Evolutionary conservation across 2,329 filamentous ascomycete genomes (phyloP).

Genomic region (Alternaria sp.): DNA sequence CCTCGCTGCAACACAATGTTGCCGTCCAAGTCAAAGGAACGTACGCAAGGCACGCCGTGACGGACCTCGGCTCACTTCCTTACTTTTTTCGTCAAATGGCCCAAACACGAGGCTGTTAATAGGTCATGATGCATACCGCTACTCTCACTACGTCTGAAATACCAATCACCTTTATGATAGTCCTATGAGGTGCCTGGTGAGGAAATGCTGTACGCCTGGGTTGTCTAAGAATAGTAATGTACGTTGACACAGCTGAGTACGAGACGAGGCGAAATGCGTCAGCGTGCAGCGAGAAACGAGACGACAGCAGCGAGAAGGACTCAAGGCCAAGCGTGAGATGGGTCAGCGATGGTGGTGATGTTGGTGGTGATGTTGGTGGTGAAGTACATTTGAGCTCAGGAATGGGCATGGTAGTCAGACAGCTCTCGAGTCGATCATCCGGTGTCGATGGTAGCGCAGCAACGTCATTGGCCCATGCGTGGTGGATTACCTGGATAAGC

Average conservation of each 20-base stretch:
- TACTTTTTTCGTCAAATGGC: conserved; percentile 9
- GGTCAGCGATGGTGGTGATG: background rate
- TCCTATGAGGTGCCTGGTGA: conserved; percentile 19
- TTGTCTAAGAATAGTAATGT: conserved; percentile 28
- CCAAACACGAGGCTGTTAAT: conserved; percentile 21
- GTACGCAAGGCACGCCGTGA: background rate
- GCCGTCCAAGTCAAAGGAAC: background rate
- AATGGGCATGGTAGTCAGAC: background rate
- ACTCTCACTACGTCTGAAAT: conserved; percentile 19
- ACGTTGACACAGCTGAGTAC: conserved; percentile 19
- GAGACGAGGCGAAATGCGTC: conserved; percentile 19
- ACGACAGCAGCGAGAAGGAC: background rate
- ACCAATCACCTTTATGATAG: conserved; percentile 7
- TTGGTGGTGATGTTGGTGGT: conserved; percentile 5
- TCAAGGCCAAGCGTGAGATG: background rate
- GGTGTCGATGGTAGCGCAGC: conserved; percentile 5
- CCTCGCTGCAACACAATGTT: background rate
- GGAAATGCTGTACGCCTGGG: conserved; percentile 14
- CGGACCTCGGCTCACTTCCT: background rate
- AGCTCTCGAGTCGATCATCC: background rate
- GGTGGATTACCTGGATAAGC: conserved; percentile 16
- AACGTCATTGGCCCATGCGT: conserved; percentile 27
- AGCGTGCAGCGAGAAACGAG: conserved; percentile 10
- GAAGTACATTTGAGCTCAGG: background rate
- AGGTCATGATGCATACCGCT: conserved; percentile 32